Percentiles rank a stretch among this genome's conserved stretches.
Evolutionary conservation across 75 land plant species (phyloP).

Genomic region (Adiantum capillusveneris): DNA sequence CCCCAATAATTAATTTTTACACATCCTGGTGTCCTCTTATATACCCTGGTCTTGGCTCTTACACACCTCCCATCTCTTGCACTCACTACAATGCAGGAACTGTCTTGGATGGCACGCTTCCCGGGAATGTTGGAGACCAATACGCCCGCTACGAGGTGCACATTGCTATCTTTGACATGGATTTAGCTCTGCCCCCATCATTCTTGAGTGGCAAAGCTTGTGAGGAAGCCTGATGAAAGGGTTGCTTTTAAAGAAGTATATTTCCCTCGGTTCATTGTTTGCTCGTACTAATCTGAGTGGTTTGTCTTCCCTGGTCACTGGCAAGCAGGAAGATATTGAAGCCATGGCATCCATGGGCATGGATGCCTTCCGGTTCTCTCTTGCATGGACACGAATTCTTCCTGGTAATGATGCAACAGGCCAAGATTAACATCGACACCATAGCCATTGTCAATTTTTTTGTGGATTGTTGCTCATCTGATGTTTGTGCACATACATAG

Average conservation of each 20-base stretch:
- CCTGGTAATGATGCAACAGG: not conserved
- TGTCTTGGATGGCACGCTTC: not conserved
- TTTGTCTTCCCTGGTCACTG: not conserved
- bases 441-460: not conserved
- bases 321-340: conserved; percentile 11
- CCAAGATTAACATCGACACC: not conserved
- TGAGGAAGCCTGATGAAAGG: too few relatives aligned
- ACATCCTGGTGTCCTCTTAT: too few relatives aligned
- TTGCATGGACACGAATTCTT: conserved; percentile 12
- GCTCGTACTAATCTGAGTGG: not conserved
- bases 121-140: not conserved
- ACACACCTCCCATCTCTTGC: too few relatives aligned
- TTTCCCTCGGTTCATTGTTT: not conserved
- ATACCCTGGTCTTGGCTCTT: too few relatives aligned
- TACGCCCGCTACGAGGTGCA: not conserved
- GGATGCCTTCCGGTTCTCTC: conserved; percentile 10
- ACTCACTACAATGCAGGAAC: too few relatives aligned
- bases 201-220: too few relatives aligned
- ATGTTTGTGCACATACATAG: not conserved
- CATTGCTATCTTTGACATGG: too few relatives aligned
- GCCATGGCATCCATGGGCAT: conserved; percentile 6
- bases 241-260: too few relatives aligned
- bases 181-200: not conserved
- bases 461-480: not conserved
- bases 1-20: too few relatives aligned